A percentile compares a stretch with the other conserved stretches of the same genome.
phyloP scores from a whole-genome alignment of 2,329 filamentous ascomycete genomes.

The Trichothecium sympodiale region DNA sequence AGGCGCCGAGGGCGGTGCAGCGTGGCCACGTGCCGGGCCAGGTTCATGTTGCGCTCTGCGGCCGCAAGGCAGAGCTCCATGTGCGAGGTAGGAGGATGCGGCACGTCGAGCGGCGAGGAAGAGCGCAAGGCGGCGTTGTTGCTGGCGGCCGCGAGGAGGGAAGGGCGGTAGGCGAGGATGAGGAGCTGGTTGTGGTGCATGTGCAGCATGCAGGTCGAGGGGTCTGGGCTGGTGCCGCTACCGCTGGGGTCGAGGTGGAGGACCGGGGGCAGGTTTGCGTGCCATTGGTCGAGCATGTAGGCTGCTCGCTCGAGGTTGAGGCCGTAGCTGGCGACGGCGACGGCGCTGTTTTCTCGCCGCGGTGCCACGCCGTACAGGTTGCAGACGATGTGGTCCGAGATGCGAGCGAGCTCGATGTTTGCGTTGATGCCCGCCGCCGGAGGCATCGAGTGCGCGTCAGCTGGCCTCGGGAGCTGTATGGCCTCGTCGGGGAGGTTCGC shows the following conservation, averaged over 20 bases:
- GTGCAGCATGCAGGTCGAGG: slow-evolving; percentile 32
- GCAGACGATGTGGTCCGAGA: slow-evolving; percentile 36
- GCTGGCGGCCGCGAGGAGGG: slow-evolving; percentile 35
- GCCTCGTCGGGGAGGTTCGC: slow-evolving; percentile 35
- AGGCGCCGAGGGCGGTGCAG: slow-evolving; percentile 26
- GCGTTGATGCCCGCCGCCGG: slow-evolving; percentile 30
- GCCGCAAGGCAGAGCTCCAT: slow-evolving; percentile 15
- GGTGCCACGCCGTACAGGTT: slow-evolving; percentile 32
- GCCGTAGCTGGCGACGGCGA: slow-evolving; percentile 11
- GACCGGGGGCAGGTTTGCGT: slow-evolving; percentile 20
- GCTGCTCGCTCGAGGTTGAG: slow-evolving; percentile 27
- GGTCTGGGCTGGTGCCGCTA: slow-evolving; percentile 21
- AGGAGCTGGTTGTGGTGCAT: slow-evolving; percentile 39
- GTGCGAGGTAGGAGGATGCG: not conserved
- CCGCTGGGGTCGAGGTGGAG: slow-evolving; percentile 25
- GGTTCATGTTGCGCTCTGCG: slow-evolving; percentile 32
- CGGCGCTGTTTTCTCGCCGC: slow-evolving; percentile 12
- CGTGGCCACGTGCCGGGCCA: slow-evolving; percentile 28
- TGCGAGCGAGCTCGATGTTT: slow-evolving; percentile 33
- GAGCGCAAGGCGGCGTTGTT: not conserved
- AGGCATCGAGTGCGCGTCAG: slow-evolving; percentile 26
- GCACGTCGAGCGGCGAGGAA: slow-evolving; percentile 6
- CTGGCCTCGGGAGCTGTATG: slow-evolving; percentile 30
- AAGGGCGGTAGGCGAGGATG: slow-evolving; percentile 35
- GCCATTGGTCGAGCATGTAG: slow-evolving; percentile 30